Evolutionary conservation across 495 filamentous ascomycete species (phyloP), one percentile per base, ranked within the genome.

Genomic region (Tuber umbilicatum): DNA sequence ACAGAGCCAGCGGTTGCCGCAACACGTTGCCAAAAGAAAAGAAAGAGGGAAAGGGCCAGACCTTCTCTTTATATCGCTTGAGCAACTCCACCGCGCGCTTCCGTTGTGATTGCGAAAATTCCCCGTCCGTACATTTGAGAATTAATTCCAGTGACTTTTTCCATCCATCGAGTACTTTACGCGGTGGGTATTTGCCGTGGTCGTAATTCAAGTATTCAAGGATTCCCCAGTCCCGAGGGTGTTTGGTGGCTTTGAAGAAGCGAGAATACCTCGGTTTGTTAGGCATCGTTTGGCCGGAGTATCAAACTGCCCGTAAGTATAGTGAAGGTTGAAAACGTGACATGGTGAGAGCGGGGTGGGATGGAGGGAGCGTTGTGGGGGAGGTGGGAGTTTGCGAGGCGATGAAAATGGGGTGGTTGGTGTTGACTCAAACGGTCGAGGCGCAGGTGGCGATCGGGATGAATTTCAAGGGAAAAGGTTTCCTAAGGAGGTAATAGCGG

Each of bases 111-210:
- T 23, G 64, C 3, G 74, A 64, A 41, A 70, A 78, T 21, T 71
- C 72, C 19, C 55, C 64, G 21, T 73, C 50, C 27, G 68, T 71
- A 23, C 74, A 76, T 37, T 71, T 71, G 39, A 68, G 31, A 40
- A 78, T 73, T 19, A 41, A 12, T 16, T 73, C 40, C 4, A 78
- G 68, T 17, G 76, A 78, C 40, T 78, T 78, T 43, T 70, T 76
- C 76, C 76, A 78, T 23, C 76, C 76, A 12, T 78, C 76, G 19
- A 78, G 74, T 23, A 78, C 5, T 16, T 71, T 70, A 45, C 76
- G 76, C n/a, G 74, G 74, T 67, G 74, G 12, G 41, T 70, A 40
- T 37, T 70, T 68, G 37, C 70, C 60, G 39, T 78, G 76, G 27
- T 71, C 47, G 47, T 70, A 76, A 35, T 60, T 76, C n/a, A 78